phyloP scores from a whole-genome alignment of 1,284 basidiomycete genomes.

The Puccinia brachypodii region DNA sequence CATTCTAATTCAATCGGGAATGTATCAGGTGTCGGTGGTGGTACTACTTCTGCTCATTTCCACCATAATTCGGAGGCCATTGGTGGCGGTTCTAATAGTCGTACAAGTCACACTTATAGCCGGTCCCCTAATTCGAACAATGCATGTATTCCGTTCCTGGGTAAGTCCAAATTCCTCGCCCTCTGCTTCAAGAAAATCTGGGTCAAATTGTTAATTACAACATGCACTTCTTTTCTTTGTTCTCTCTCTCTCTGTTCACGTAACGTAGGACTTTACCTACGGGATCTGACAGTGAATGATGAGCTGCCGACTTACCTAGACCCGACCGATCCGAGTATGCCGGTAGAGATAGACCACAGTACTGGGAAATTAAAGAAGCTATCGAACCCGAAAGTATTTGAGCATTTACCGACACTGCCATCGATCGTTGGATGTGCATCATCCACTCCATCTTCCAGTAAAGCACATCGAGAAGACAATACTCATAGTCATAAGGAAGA shows the following conservation, averaged over 20 bases:
- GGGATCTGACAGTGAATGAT: conserved; percentile 68
- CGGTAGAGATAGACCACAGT: conserved; percentile 66
- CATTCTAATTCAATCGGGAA: no score
- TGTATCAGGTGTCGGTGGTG: background rate
- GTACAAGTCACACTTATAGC: conserved; percentile 1
- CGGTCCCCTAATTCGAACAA: background rate
- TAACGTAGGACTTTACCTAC: conserved; percentile 74
- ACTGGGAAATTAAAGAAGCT: conserved; percentile 68
- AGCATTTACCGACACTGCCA: conserved; percentile 61
- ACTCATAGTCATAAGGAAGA: conserved; percentile 62
- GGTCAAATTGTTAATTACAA: background rate
- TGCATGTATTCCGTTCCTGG: conserved; percentile 46
- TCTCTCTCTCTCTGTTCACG: no score
- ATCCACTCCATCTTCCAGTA: background rate
- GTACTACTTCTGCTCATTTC: background rate
- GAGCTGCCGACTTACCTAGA: conserved; percentile 77
- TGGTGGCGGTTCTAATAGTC: background rate
- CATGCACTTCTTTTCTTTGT: background rate
- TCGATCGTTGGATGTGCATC: background rate
- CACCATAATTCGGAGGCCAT: background rate
- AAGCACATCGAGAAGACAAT: conserved; percentile 44
- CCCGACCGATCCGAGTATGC: conserved; percentile 69
- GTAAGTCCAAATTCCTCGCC: conserved; percentile 13
- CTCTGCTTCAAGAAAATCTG: background rate
- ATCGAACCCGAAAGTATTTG: conserved; percentile 73